Conservation (phyloP, 352 stramenopile species). For the Globisporangium lucens region DNA sequence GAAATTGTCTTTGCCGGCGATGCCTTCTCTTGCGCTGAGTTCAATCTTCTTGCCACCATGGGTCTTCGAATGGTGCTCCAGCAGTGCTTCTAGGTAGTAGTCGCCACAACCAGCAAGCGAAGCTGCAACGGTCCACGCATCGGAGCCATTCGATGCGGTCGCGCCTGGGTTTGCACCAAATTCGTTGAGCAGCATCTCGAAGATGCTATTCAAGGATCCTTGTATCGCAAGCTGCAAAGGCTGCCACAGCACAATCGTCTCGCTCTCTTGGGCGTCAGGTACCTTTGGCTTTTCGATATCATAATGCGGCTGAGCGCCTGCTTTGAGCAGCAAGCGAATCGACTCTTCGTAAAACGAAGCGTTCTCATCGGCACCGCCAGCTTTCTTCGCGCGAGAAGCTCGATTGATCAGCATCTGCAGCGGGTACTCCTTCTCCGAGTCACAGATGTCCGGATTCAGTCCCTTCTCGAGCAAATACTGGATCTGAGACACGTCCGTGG, state of each 20-base stretch:
- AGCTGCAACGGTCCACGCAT: slow-evolving; percentile 61
- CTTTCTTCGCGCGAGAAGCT: slow-evolving; percentile 14
- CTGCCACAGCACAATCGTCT: slow-evolving; percentile 26
- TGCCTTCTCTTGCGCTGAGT: slow-evolving; percentile 21
- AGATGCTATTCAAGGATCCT: slow-evolving; percentile 37
- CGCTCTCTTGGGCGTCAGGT: slow-evolving; percentile 9
- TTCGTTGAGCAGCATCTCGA: slow-evolving; percentile 48
- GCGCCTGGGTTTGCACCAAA: slow-evolving; percentile 35
- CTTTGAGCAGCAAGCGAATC: slow-evolving; percentile 47
- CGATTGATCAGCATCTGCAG: slow-evolving; percentile 57
- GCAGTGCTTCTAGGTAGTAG: slow-evolving; percentile 43
- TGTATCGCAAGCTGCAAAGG: slow-evolving; percentile 62
- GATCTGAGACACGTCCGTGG: slow-evolving; percentile 53
- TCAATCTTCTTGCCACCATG: slow-evolving; percentile 30
- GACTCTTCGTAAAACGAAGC: slow-evolving; percentile 43
- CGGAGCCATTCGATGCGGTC: slow-evolving; percentile 34
- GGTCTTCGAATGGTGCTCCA: slow-evolving; percentile 40
- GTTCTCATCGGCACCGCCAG: slow-evolving; percentile 5
- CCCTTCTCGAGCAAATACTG: slow-evolving; percentile 71
- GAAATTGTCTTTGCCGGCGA: slow-evolving; percentile 41
- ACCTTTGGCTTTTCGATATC: slow-evolving; percentile 29
- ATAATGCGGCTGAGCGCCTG: slow-evolving; percentile 44
- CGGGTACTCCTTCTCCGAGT: slow-evolving; percentile 59
- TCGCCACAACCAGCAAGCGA: slow-evolving; percentile 32
- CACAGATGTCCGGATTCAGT: slow-evolving; percentile 62